phyloP scores from a whole-genome alignment of 1,284 basidiomycete genomes.

The Pseudozyma sp. region DNA sequence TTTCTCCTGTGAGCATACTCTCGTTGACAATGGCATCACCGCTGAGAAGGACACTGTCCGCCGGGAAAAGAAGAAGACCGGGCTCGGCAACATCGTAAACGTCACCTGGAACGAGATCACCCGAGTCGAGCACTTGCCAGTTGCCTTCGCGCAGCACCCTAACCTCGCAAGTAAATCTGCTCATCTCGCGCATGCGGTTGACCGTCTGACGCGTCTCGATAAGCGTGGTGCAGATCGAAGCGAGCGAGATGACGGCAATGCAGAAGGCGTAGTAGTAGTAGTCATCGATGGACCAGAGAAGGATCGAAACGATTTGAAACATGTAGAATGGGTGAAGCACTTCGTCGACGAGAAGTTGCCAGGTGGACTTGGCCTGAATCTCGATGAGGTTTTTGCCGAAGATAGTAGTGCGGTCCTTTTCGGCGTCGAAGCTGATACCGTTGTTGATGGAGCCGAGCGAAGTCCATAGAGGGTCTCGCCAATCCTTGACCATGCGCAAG shows the following conservation, averaged over 20 bases:
- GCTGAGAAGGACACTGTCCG: conserved; percentile 89
- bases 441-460: conserved; percentile 70
- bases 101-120: conserved; percentile 90
- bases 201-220: conserved; percentile 91
- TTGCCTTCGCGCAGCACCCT: conserved; percentile 78
- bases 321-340: conserved; percentile 71
- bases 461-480: conserved; percentile 87
- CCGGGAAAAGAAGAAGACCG: conserved; percentile 82
- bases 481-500: conserved; percentile 86
- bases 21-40: conserved; percentile 98
- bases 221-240: conserved; percentile 87
- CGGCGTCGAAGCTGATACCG: conserved; percentile 57
- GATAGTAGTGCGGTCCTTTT: conserved; percentile 71
- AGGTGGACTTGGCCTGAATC: conserved; percentile 85
- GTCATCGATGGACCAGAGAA: conserved; percentile 93
- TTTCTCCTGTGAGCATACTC: conserved; percentile 97
- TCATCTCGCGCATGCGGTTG: conserved; percentile 95
- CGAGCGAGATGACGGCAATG: conserved; percentile 89
- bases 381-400: conserved; percentile 93
- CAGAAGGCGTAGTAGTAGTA: conserved; percentile 96
- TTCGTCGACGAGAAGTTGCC: conserved; percentile 85
- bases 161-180: conserved; percentile 85
- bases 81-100: conserved; percentile 87
- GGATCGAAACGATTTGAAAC: conserved; percentile 96
- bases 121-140: conserved; percentile 75